These are phyloP conservation scores for Daldinia vernicosa DNA, from an alignment of 495 filamentous ascomycete genomes.

Conservation along the genomic window DNA sequence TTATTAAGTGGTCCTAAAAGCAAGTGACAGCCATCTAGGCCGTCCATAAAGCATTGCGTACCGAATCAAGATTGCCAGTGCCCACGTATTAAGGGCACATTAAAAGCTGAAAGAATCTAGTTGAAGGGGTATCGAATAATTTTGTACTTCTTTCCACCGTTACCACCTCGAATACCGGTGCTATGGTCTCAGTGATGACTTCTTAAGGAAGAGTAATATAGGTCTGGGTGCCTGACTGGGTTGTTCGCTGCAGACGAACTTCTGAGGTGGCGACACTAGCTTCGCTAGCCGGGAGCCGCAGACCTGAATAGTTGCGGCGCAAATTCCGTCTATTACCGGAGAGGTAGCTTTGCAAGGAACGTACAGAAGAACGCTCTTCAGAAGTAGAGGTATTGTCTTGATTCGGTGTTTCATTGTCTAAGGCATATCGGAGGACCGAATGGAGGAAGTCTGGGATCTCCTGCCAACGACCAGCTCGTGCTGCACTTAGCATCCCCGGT, in stretches of 20 bases:
- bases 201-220: conserved; percentile 26
- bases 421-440: conserved; percentile 54
- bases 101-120: conserved; percentile 4
- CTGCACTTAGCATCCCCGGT: conserved; percentile 54
- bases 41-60: conserved; percentile 12
- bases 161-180: conserved; percentile 1
- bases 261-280: conserved; percentile 14
- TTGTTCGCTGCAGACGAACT: conserved; percentile 40
- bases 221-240: conserved; percentile 40
- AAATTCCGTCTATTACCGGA: conserved; percentile 7
- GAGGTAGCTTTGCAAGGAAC: conserved; percentile 12
- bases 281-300: conserved; percentile 42
- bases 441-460: conserved; percentile 61
- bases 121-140: conserved; percentile 30
- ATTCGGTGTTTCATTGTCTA: conserved; percentile 42
- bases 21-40: conserved; percentile 29
- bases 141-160: conserved; percentile 5
- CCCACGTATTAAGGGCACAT: conserved; percentile 22
- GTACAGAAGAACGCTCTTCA: conserved; percentile 5
- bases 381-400: conserved; percentile 9
- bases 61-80: conserved; percentile 13
- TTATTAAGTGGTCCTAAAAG: conserved; percentile 28
- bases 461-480: conserved; percentile 60
- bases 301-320: conserved; percentile 40
- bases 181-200: background rate